Base-by-base conservation (phyloP, 2,329 filamentous ascomycete species). In the Fusarium denticulatum region DNA sequence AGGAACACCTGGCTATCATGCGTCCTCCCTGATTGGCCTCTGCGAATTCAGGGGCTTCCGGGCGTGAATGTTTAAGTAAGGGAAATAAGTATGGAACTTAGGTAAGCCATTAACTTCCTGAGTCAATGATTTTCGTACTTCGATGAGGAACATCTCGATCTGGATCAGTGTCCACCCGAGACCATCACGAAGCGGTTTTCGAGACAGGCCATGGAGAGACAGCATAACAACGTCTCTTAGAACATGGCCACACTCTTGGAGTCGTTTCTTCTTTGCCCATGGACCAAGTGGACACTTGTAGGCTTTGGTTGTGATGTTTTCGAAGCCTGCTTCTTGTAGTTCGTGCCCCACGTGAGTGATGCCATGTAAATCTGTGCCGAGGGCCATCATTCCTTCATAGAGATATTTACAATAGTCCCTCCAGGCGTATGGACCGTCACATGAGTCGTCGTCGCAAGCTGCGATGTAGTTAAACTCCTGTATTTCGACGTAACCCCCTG, bases 401-500 rank as follows among this genome's bases (percentile, higher is more conserved):
- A 88, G 73, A 70, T 82, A 85, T 20, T 74, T 74, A 32, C 85
- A 74, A 67, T 86, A 88, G 74, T 87, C 86, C 30, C 85, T 82
- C 74, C 85, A 82, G 11, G 86, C 85, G 58, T 86, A 87, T 9
- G 83, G 82, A 0, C 81, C 82, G 26, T 81, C 76, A 45, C 85
- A 84, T 2, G 84, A 83, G 47, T 75, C 55, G 78, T 88, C 87
- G 75, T 88, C 86, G 75, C 83, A 84, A 15, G 80, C 79, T 7
- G 84, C 79, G 18, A 72, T 71, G 72, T 83, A 83, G 45, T 83
- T 78, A 45, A 88, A 82, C 45, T 88, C 87, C 64, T 86, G 84
- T 30, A 87, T 74, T 72, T 88, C 86, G 32, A 88, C 80, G 62
- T 84, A 88, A 32, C 86, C 87, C 36, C 86, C 86, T 2, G 87